A percentile compares a stretch with the other conserved stretches of the same genome.
These are phyloP conservation scores for Calonectria leucothoes DNA, from an alignment of 2,329 filamentous ascomycete genomes.

Conservation along the genomic window DNA sequence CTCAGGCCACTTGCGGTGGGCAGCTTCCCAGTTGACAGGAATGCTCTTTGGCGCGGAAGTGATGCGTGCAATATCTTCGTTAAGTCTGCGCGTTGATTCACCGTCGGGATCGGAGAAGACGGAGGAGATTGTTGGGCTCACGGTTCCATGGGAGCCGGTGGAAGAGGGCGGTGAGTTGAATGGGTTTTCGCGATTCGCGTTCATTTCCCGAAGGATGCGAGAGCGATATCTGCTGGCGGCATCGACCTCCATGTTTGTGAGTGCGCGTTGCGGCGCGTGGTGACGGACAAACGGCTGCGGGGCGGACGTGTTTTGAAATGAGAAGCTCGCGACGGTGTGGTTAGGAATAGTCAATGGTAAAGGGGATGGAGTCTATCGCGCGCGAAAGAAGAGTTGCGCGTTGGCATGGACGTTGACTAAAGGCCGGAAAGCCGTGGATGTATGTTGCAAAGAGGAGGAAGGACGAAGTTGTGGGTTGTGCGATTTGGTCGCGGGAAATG, in stretches of 20 bases:
- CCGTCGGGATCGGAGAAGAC: slow-evolving; percentile 65
- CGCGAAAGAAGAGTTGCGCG: slow-evolving; percentile 29
- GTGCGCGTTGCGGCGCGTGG: slow-evolving; percentile 37
- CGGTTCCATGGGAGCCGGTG: slow-evolving; percentile 67
- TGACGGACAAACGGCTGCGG: slow-evolving; percentile 34
- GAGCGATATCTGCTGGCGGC: slow-evolving; percentile 56
- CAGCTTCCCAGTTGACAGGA: slow-evolving; percentile 57
- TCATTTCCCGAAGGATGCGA: slow-evolving; percentile 64
- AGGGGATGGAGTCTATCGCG: slow-evolving; percentile 20
- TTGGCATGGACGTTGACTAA: slow-evolving; percentile 25
- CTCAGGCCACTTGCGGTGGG: slow-evolving; percentile 65
- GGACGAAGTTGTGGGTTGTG: slow-evolving; percentile 31
- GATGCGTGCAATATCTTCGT: slow-evolving; percentile 60
- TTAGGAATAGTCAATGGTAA: slow-evolving; percentile 35
- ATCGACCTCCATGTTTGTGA: slow-evolving; percentile 56
- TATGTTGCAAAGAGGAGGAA: slow-evolving; percentile 31
- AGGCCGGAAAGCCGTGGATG: slow-evolving; percentile 19
- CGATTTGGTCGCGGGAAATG: slow-evolving; percentile 35
- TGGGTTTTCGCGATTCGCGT: slow-evolving; percentile 64
- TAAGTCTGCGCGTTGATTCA: slow-evolving; percentile 64
- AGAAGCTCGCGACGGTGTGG: slow-evolving; percentile 23
- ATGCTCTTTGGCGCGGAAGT: slow-evolving; percentile 54
- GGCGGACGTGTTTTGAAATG: slow-evolving; percentile 33
- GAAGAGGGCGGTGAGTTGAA: slow-evolving; percentile 70
- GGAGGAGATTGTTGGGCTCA: slow-evolving; percentile 65